phyloP scores from a whole-genome alignment of 2,329 filamentous ascomycete species.

The Acarospora socialis region DNA sequence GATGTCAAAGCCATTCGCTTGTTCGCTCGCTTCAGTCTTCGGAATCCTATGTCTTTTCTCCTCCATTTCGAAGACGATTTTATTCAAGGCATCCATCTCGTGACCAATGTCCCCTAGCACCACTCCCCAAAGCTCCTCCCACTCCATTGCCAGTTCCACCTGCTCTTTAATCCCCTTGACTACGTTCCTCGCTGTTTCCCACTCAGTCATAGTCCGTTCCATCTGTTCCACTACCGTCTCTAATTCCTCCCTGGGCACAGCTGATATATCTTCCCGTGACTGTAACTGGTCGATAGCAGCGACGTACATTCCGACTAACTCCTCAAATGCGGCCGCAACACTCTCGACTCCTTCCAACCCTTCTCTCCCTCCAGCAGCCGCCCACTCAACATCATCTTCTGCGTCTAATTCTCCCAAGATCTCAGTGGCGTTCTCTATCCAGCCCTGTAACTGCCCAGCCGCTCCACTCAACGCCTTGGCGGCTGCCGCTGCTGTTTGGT shows the following conservation, averaged over 20 bases:
- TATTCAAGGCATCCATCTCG: constrained; percentile 66
- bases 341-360: constrained; percentile 43
- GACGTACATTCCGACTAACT: constrained; percentile 83
- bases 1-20: constrained; percentile 50
- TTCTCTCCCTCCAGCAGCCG: constrained; percentile 59
- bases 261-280: constrained; percentile 57
- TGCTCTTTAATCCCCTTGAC: constrained; percentile 72
- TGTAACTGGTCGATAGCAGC: constrained; percentile 88
- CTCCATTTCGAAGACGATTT: constrained; percentile 93
- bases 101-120: constrained; percentile 86
- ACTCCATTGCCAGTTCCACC: constrained; percentile 96
- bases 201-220: constrained; percentile 72
- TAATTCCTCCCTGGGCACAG: constrained; percentile 57
- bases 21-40: constrained; percentile 43
- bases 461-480: constrained; percentile 71
- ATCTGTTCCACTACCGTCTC: constrained; percentile 69
- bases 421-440: constrained; percentile 85
- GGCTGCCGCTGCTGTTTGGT: constrained; percentile 73
- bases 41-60: constrained; percentile 72
- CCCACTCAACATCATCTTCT: constrained; percentile 97
- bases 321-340: constrained; percentile 71
- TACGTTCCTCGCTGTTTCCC: constrained; percentile 65
- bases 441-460: constrained; percentile 81
- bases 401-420: constrained; percentile 81
- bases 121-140: constrained; percentile 92